phyloP scores from a whole-genome alignment of 148 eudicot genomes.

The Amaranthus palmeri region DNA sequence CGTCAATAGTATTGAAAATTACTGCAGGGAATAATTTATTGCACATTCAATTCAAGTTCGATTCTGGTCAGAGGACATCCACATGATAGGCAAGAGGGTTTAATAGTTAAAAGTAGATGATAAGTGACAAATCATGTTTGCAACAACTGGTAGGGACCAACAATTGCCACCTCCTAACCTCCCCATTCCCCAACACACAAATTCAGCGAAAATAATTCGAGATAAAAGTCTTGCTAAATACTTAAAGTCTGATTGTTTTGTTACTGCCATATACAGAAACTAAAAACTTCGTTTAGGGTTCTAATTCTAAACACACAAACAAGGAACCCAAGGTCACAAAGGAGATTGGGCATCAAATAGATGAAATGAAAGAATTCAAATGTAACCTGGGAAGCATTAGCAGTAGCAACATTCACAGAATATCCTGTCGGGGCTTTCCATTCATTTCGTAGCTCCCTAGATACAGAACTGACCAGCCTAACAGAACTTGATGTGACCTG shows the following conservation, averaged over 20 bases:
- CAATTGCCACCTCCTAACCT: background rate
- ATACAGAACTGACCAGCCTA: slow-evolving; percentile 72
- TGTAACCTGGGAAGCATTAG: slow-evolving; percentile 82
- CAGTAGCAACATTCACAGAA: slow-evolving; percentile 92
- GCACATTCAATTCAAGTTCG: background rate
- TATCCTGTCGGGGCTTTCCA: slow-evolving; percentile 86
- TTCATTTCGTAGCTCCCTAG: slow-evolving; percentile 72
- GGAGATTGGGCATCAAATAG: background rate
- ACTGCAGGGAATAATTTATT: slow-evolving; percentile 1
- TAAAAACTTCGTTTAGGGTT: background rate
- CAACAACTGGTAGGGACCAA: background rate
- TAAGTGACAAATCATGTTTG: background rate
- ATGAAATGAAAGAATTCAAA: background rate
- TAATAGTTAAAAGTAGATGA: background rate
- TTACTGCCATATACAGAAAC: background rate
- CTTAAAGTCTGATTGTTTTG: background rate
- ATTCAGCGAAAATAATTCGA: background rate
- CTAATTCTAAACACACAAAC: background rate
- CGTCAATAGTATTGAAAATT: background rate
- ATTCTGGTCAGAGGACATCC: background rate
- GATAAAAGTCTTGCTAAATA: background rate
- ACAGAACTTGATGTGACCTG: slow-evolving; percentile 94
- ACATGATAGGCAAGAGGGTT: background rate
- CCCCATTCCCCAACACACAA: too few species aligned
- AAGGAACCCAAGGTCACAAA: background rate